Evolutionary conservation across 2,329 filamentous ascomycete genomes (phyloP).

Genomic region (Fonsecaea nubica): DNA sequence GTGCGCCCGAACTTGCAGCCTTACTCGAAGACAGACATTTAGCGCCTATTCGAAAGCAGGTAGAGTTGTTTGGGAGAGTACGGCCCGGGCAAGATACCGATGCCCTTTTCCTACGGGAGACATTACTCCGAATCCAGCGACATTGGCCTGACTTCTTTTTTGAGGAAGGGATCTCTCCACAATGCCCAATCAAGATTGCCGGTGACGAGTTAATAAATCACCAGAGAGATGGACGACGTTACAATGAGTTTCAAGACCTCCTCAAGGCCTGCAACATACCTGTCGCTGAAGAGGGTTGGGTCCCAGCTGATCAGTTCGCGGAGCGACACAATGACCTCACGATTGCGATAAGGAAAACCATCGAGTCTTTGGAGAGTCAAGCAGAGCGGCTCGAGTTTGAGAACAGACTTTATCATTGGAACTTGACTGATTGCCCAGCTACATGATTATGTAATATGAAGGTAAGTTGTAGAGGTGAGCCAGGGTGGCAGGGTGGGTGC

Average conservation of each 20-base stretch:
- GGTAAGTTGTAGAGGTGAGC: no score
- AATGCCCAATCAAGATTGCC: no score
- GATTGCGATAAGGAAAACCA: no score
- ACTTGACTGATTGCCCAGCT: slow-evolving; percentile 16
- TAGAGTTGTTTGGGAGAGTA: slow-evolving; percentile 11
- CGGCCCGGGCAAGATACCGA: slow-evolving; percentile 16
- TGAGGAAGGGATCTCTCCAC: no score
- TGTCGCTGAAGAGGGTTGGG: no score
- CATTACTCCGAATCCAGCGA: slow-evolving; percentile 20
- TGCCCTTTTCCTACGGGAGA: slow-evolving; percentile 23
- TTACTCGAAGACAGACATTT: slow-evolving; percentile 16
- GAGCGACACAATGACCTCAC: no score
- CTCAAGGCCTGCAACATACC: no score
- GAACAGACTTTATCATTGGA: slow-evolving; percentile 8
- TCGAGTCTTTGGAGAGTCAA: slow-evolving; percentile 17
- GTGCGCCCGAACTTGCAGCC: slow-evolving; percentile 10
- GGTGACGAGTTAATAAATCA: slow-evolving; percentile 1
- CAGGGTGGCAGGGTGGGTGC: no score
- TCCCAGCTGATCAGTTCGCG: slow-evolving; percentile 10
- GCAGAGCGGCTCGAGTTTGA: slow-evolving; percentile 11
- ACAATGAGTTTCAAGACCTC: no score
- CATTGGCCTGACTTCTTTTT: slow-evolving; percentile 16
- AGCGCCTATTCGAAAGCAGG: slow-evolving; percentile 21
- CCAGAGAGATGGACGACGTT: no score
- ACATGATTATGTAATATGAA: no score